Percentiles rank a stretch among this genome's conserved stretches.
Evolutionary conservation across 1,284 basidiomycete species (phyloP).

Genomic region (Kalmanozyma brasiliensis): DNA sequence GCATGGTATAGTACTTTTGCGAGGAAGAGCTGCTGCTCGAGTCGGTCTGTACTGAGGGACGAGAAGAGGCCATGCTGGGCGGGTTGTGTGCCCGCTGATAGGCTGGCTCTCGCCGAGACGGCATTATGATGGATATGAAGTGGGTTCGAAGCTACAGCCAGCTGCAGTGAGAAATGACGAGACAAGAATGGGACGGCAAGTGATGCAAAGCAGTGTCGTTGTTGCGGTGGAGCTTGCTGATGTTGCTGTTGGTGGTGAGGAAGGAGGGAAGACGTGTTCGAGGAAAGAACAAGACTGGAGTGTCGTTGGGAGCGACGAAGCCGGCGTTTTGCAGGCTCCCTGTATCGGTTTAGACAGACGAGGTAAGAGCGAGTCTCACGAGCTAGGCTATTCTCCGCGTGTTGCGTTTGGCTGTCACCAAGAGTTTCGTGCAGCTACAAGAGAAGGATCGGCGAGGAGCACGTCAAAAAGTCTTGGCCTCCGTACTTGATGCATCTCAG

Average conservation of each 20-base stretch:
- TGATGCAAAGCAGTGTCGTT: no score
- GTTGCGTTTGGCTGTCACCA: no score
- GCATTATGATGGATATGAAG: slow-evolving; percentile 14
- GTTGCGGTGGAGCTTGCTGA: neutral
- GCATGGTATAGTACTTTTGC: slow-evolving; percentile 35
- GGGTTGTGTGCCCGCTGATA: slow-evolving; percentile 44
- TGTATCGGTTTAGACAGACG: no score
- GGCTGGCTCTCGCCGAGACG: slow-evolving; percentile 21
- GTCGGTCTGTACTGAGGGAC: slow-evolving; percentile 33
- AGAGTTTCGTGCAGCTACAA: no score
- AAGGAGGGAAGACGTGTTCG: neutral
- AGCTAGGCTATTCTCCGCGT: no score
- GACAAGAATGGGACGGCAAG: neutral
- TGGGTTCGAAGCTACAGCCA: no score
- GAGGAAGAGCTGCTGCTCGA: slow-evolving; percentile 39
- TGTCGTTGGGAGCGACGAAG: neutral
- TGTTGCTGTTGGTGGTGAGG: slow-evolving; percentile 17
- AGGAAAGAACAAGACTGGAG: no score
- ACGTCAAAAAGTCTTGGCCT: slow-evolving; percentile 33
- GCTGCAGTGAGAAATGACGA: neutral
- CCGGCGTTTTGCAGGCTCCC: no score
- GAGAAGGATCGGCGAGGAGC: slow-evolving; percentile 36
- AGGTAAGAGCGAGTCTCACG: no score
- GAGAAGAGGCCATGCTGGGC: slow-evolving; percentile 33
- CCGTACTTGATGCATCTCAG: neutral